Conservation (phyloP, 192 early-diverging fungal genomes). For the Obelidium mucronatum region DNA sequence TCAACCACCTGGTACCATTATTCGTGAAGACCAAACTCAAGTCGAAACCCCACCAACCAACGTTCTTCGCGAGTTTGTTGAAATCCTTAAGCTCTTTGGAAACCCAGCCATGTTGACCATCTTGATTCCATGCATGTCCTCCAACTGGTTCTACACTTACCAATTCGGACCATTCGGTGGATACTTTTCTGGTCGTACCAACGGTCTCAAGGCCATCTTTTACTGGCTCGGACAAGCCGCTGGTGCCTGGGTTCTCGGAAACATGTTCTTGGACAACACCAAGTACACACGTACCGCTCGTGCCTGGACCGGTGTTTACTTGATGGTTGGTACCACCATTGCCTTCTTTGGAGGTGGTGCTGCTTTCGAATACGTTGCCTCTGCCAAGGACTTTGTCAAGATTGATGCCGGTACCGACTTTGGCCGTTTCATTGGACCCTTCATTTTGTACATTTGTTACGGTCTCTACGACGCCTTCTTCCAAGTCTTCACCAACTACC, state of each 20-base stretch:
- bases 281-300: conserved; percentile 63
- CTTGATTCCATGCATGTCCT: conserved; percentile 63
- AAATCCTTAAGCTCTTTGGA: conserved; percentile 67
- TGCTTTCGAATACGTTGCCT: conserved; percentile 43
- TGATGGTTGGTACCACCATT: conserved; percentile 23
- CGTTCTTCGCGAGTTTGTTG: conserved; percentile 59
- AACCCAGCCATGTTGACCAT: conserved; percentile 73
- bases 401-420: conserved; percentile 29
- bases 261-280: conserved; percentile 56
- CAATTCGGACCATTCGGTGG: conserved; percentile 55
- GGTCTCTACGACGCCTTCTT: conserved; percentile 82
- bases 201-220: conserved; percentile 21
- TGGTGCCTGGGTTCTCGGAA: conserved; percentile 19
- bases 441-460: conserved; percentile 76
- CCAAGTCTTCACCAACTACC: conserved; percentile 83
- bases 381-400: conserved; percentile 58
- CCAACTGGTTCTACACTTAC: conserved; percentile 85
- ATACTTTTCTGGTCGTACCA: conserved; percentile 17
- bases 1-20: conserved; percentile 65
- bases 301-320: conserved; percentile 60
- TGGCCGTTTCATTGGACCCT: conserved; percentile 56
- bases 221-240: conserved; percentile 14
- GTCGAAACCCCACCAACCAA: conserved; percentile 74
- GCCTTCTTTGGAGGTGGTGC: conserved; percentile 17
- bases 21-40: conserved; percentile 71